Conservation (phyloP, 148 eudicot genomes). For the Fagopyrum tataricum region DNA sequence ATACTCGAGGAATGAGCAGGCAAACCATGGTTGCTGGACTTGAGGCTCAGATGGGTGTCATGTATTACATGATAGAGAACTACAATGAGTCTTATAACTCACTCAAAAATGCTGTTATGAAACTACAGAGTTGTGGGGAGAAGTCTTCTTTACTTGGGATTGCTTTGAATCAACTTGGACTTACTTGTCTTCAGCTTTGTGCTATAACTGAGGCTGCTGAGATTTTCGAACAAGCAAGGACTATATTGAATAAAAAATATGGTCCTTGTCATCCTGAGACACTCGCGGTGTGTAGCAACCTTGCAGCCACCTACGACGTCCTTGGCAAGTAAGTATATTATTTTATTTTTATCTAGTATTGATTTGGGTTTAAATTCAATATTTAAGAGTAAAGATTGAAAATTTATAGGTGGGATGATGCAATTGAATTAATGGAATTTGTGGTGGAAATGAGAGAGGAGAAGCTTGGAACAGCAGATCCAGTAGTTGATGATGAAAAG, state of each 20-base stretch:
- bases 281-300: conserved; percentile 17
- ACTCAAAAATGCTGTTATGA: conserved; percentile 9
- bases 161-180: conserved; percentile 14
- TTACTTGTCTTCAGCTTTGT: conserved; percentile 13
- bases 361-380: not conserved
- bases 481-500: conserved; percentile 18
- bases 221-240: conserved; percentile 14
- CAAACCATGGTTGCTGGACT: conserved; percentile 9
- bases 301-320: conserved; percentile 17
- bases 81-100: conserved; percentile 10
- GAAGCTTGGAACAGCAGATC: conserved; percentile 19
- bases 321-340: conserved; percentile 14
- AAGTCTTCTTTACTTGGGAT: conserved; percentile 3
- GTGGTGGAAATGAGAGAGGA: conserved; percentile 18
- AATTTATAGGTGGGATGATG: conserved; percentile 14
- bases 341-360: not conserved
- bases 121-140: conserved; percentile 8
- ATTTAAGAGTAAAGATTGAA: not conserved
- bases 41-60: conserved; percentile 16
- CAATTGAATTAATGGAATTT: conserved; percentile 12
- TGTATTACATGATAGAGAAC: conserved; percentile 11
- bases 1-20: not conserved
- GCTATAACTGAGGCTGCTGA: conserved; percentile 12
- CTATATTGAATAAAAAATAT: conserved; percentile 2
- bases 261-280: conserved; percentile 15